These are phyloP conservation scores for Ophiostoma piceae DNA, from an alignment of 2,329 filamentous ascomycete species.

Conservation along the genomic window DNA sequence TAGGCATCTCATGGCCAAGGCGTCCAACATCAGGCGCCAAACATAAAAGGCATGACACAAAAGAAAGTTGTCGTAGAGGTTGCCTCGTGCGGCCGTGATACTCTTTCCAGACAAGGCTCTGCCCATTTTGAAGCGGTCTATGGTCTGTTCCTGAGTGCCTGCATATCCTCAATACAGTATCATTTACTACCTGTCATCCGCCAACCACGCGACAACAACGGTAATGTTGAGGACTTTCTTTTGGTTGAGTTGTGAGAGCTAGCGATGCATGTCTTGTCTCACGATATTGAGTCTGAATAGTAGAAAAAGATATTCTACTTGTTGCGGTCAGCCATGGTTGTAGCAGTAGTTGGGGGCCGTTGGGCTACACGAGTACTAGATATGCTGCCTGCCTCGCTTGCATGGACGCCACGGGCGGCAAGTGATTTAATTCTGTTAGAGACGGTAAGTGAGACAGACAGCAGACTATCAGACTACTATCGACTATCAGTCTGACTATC, in stretches of 20 bases:
- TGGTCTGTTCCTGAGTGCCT: constrained; percentile 3
- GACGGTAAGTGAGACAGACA: neutral
- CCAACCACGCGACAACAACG: constrained; percentile 7
- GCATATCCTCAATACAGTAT: neutral
- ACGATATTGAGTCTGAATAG: neutral
- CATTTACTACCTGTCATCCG: constrained; percentile 1
- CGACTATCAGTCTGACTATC: neutral
- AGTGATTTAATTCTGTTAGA: neutral
- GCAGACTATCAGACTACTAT: neutral
- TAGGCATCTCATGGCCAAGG: no score
- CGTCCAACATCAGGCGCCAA: no score
- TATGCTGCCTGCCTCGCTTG: neutral
- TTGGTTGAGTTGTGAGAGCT: neutral
- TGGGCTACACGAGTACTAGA: no score
- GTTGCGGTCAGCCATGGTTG: neutral
- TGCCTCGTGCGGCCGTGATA: neutral
- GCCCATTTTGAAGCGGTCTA: no score
- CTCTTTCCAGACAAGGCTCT: neutral
- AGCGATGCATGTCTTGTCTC: constrained; percentile 10
- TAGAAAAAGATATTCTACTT: neutral
- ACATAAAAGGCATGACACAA: neutral
- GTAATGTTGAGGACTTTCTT: neutral
- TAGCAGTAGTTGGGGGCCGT: neutral
- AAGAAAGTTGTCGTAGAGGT: neutral
- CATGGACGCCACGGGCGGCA: neutral